These are phyloP conservation scores for Fraxinus sp. DNA, from an alignment of 305 asterid species.

Conservation along the genomic window DNA sequence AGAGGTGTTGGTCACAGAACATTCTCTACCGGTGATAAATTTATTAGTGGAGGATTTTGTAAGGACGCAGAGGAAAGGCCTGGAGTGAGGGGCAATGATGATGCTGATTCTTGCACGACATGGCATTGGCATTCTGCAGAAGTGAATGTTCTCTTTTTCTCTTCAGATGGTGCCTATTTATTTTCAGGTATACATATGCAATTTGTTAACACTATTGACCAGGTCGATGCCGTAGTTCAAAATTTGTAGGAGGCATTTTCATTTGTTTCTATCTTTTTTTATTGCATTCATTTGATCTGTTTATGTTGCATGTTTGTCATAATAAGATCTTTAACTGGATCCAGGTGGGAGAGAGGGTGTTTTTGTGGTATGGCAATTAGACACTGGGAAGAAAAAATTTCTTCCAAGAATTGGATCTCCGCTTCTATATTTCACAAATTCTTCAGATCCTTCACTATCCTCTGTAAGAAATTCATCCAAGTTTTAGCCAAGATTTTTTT, in stretches of 20 bases:
- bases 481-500: not conserved
- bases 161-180: conserved; percentile 86
- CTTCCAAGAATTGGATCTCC: conserved; percentile 88
- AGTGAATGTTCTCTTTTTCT: conserved; percentile 80
- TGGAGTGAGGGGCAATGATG: conserved; percentile 70
- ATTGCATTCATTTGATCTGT: conserved; percentile 5
- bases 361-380: conserved; percentile 93
- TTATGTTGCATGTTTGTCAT: not conserved
- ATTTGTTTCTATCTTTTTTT: conserved; percentile 7
- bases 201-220: not conserved
- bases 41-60: conserved; percentile 29
- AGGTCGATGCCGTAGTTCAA: not conserved
- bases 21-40: conserved; percentile 31
- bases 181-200: conserved; percentile 64
- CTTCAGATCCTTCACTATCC: conserved; percentile 76
- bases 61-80: conserved; percentile 64
- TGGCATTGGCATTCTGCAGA: conserved; percentile 97
- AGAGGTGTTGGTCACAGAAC: conserved; percentile 69
- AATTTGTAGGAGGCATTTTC: not conserved
- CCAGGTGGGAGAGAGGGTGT: conserved; percentile 95
- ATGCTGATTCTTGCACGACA: conserved; percentile 85
- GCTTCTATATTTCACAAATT: conserved; percentile 57
- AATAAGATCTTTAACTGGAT: conserved; percentile 17
- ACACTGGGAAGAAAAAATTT: conserved; percentile 80
- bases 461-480: conserved; percentile 49